phyloP scores from a whole-genome alignment of 2,329 filamentous ascomycete species.

The Talaromyces sp. region DNA sequence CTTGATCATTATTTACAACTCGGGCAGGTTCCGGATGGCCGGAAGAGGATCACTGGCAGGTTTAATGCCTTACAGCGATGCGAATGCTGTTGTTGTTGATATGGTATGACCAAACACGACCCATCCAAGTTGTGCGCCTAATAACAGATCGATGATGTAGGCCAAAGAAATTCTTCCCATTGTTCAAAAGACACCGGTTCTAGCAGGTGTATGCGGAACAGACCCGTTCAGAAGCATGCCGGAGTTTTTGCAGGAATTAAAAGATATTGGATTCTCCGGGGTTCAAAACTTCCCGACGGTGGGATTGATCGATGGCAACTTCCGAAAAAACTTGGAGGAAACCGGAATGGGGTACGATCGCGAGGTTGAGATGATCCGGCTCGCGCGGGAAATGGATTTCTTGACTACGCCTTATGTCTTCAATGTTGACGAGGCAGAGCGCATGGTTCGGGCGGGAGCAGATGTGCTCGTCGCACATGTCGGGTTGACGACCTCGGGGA shows the following conservation, averaged over 20 bases:
- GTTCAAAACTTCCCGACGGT: constrained; percentile 72
- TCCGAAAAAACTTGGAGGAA: constrained; percentile 63
- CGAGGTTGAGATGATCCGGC: constrained; percentile 62
- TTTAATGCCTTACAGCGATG: constrained; percentile 66
- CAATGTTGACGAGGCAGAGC: constrained; percentile 53
- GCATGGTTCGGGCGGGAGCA: constrained; percentile 60
- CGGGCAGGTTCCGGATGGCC: constrained; percentile 67
- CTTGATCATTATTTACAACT: constrained; percentile 68
- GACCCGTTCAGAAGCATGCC: constrained; percentile 63
- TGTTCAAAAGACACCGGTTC: constrained; percentile 58
- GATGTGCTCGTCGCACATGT: constrained; percentile 66
- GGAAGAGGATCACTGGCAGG: constrained; percentile 64
- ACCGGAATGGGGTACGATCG: constrained; percentile 64
- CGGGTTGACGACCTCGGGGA: constrained; percentile 60
- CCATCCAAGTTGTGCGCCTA: constrained; percentile 1
- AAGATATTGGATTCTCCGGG: constrained; percentile 60
- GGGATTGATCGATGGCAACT: constrained; percentile 63
- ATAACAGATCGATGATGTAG: constrained; percentile 23
- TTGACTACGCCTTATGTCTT: constrained; percentile 69
- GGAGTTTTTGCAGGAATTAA: constrained; percentile 55
- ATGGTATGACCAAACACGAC: constrained; percentile 46
- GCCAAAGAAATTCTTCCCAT: constrained; percentile 62
- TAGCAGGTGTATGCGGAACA: constrained; percentile 66
- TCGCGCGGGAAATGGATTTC: constrained; percentile 55
- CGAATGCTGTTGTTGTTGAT: constrained; percentile 63